Conservation (phyloP, 768 basidiomycete genomes). For the Phlebiopsis flavidoalba region DNA sequence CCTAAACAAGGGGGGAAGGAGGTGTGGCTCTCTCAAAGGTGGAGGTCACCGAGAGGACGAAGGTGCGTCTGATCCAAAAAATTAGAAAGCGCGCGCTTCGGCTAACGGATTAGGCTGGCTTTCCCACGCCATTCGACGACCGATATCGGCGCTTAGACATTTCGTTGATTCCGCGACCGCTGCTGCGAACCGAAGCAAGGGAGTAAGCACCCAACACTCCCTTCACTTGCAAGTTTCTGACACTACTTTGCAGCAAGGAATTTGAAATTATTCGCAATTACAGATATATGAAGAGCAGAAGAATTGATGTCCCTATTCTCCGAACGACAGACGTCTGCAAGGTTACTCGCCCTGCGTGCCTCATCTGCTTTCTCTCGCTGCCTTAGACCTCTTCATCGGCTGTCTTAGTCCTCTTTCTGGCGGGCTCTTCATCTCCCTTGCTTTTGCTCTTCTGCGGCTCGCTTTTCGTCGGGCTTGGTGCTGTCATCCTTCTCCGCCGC, state of each 20-base stretch:
- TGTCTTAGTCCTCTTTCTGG: background rate
- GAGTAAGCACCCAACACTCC: no score
- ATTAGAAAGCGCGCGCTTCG: background rate
- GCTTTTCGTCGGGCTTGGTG: background rate
- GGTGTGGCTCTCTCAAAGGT: background rate
- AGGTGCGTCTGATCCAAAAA: conserved; percentile 1
- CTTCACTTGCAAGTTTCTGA: no score
- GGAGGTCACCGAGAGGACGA: background rate
- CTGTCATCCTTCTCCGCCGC: background rate
- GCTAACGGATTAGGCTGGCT: background rate
- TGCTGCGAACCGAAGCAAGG: no score
- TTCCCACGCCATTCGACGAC: background rate
- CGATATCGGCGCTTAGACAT: background rate
- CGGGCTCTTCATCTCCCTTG: background rate
- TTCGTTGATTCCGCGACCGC: no score
- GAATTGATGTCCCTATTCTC: background rate
- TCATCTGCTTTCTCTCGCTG: background rate
- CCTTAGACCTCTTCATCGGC: background rate
- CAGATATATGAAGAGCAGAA: background rate
- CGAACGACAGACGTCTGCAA: background rate
- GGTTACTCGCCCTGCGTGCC: background rate
- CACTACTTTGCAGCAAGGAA: background rate
- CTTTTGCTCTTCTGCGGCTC: background rate
- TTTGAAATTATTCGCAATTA: background rate
- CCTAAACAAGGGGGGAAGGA: background rate